Percentiles rank a stretch among this genome's conserved stretches.
Evolutionary conservation across 148 eudicot species (phyloP).

Genomic region (Fagopyrum esculentum): DNA sequence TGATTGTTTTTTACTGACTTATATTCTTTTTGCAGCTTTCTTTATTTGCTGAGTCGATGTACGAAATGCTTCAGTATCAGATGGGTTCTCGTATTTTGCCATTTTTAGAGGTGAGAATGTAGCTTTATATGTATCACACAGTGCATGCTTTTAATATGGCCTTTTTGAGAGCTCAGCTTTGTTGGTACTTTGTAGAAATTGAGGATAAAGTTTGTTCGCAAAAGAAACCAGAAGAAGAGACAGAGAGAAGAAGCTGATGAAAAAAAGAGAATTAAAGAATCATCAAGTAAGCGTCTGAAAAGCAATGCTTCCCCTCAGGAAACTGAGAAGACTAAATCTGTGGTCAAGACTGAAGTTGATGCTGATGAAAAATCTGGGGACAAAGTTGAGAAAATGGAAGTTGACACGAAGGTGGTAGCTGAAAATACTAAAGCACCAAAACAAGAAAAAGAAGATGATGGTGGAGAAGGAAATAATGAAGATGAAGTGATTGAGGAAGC

Average conservation of each 20-base stretch:
- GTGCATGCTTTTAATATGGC: not conserved
- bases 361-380: conserved; percentile 24
- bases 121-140: not conserved
- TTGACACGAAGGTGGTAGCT: conserved; percentile 9
- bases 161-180: not conserved
- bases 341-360: conserved; percentile 29
- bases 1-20: not conserved
- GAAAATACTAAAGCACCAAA: conserved; percentile 16
- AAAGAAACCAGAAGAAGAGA: conserved; percentile 76
- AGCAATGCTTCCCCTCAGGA: conserved; percentile 30
- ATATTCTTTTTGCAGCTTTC: conserved; percentile 54
- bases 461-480: conserved; percentile 15
- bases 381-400: conserved; percentile 27
- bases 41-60: conserved; percentile 82
- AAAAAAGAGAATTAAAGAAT: conserved; percentile 35
- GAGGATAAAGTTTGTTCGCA: conserved; percentile 51
- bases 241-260: conserved; percentile 53
- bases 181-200: conserved; percentile 41
- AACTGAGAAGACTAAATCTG: conserved; percentile 35
- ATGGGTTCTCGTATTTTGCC: conserved; percentile 71
- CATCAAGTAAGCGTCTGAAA: conserved; percentile 56
- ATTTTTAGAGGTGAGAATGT: conserved; percentile 67
- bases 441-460: conserved; percentile 19
- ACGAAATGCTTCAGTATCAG: conserved; percentile 94
- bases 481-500: conserved; percentile 23